Evolutionary conservation across 768 basidiomycete species (phyloP), one percentile per base, ranked within the genome.

Genomic region (Agrocybe praecox): DNA sequence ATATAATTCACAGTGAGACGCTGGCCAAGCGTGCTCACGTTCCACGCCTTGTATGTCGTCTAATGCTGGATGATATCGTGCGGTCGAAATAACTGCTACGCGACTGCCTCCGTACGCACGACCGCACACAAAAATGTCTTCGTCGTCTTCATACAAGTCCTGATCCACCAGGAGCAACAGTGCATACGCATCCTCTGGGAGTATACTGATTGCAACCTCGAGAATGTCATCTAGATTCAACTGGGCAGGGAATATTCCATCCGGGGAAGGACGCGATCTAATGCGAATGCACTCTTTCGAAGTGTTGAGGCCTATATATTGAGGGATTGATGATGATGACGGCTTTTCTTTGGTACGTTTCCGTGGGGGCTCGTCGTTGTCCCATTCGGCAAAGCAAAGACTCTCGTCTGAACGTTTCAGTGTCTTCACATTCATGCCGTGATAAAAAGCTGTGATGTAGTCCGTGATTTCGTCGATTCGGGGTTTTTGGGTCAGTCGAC

Each of bases 101-200:
- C 74, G 69, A 53, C 71, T 72, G 2, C 70, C 74, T 9, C 74
- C 74, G 55, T 76, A 76, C 7, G 74, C 74, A 24, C 74, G 70
- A n/a, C 73, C 74, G 55, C 73, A 74, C 5, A 69, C 68, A 57
- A 76, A 76, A 18, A 64, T 66, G 52, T 76, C 73, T 9, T 76
- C 70, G 1, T 70, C 66, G 50, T 65, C 64, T 50, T 76, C 74
- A 44, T 68, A 74, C 1, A 76, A 63, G 48, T 76, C 74, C 36
- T 71, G 71, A 6, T 71, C 59, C 11, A 76, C 72, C 29, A 76
- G 56, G 2, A 76, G 50, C 11, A 76, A 53, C 11, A 76, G 63
- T 8, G 73, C 70, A 54, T 73, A 74, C 2, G 74, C 73, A 55
- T 74, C 70, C 8, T 67, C 54, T 2, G 74, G 73, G 5, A 76